Evolutionary conservation across 1,284 basidiomycete species (phyloP).

Genomic region (Ustilago nuda): DNA sequence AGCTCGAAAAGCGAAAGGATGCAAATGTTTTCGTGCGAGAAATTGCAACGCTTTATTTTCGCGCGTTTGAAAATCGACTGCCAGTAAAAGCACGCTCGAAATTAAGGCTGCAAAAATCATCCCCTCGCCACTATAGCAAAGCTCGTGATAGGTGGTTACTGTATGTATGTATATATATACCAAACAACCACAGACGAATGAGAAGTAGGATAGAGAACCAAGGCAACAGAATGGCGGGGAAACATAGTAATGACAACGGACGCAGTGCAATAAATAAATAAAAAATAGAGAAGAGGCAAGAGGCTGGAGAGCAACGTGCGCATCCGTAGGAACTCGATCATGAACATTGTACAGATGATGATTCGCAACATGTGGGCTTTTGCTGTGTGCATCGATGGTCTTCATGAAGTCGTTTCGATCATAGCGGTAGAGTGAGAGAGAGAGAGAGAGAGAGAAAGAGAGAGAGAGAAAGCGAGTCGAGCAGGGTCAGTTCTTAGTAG

Average conservation of each 20-base stretch:
- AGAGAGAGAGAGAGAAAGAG: not conserved
- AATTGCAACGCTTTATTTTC: not conserved
- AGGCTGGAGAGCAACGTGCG: too few relatives aligned
- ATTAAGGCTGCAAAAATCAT: not conserved
- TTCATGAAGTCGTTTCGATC: not conserved
- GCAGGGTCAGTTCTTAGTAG: slow-evolving; percentile 7
- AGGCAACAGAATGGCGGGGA: not conserved
- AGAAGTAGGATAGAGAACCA: not conserved
- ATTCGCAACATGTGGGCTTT: not conserved
- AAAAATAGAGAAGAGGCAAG: not conserved
- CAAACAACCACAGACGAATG: not conserved
- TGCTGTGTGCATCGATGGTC: not conserved
- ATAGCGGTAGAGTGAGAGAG: not conserved
- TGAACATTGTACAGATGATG: slow-evolving; percentile 27
- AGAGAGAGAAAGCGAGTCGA: not conserved
- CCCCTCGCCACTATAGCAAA: not conserved
- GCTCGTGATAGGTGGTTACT: not conserved
- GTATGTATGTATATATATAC: slow-evolving; percentile 3
- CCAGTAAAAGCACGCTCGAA: not conserved
- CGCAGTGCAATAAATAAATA: not conserved
- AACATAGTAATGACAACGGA: slow-evolving; percentile 3
- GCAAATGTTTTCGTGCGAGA: not conserved
- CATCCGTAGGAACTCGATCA: not conserved
- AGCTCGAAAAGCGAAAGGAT: too few relatives aligned
- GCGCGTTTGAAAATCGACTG: not conserved